Evolutionary conservation across 805 yeast species (phyloP).

Genomic region (Metschnikowia reukaufii): DNA sequence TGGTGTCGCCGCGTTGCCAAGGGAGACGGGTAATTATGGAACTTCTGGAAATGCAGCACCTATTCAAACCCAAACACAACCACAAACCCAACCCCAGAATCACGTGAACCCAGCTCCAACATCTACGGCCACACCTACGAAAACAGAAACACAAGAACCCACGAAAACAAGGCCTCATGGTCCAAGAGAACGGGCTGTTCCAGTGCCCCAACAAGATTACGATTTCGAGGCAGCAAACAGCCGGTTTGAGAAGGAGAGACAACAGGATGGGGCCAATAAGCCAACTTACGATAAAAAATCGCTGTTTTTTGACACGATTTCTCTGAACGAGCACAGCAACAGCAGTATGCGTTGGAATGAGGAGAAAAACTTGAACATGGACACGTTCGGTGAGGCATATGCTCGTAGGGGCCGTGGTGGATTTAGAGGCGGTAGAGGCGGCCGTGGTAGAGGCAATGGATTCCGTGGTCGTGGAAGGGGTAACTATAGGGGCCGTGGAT

Average conservation of each 20-base stretch:
- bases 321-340: constrained; percentile 52
- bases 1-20: constrained; percentile 16
- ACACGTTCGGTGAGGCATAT: constrained; percentile 79
- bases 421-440: constrained; percentile 35
- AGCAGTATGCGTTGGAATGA: constrained; percentile 62
- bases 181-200: constrained; percentile 12
- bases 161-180: constrained; percentile 8
- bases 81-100: too few species aligned
- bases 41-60: not conserved
- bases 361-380: constrained; percentile 71
- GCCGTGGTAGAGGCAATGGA: constrained; percentile 31
- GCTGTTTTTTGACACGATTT: constrained; percentile 85
- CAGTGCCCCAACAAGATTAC: constrained; percentile 23
- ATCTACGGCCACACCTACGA: not conserved
- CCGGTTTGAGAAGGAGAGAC: constrained; percentile 49
- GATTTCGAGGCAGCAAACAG: constrained; percentile 78
- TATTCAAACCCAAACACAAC: too few species aligned
- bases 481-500: constrained; percentile 40
- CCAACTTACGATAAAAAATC: constrained; percentile 67
- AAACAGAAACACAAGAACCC: constrained; percentile 7
- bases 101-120: not conserved
- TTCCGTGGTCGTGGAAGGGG: constrained; percentile 46
- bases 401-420: constrained; percentile 30
- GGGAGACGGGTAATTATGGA: constrained; percentile 7
- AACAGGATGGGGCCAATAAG: constrained; percentile 31